Conservation (phyloP, 2,329 filamentous ascomycete genomes). For the Myriosclerotinia duriaeana region DNA sequence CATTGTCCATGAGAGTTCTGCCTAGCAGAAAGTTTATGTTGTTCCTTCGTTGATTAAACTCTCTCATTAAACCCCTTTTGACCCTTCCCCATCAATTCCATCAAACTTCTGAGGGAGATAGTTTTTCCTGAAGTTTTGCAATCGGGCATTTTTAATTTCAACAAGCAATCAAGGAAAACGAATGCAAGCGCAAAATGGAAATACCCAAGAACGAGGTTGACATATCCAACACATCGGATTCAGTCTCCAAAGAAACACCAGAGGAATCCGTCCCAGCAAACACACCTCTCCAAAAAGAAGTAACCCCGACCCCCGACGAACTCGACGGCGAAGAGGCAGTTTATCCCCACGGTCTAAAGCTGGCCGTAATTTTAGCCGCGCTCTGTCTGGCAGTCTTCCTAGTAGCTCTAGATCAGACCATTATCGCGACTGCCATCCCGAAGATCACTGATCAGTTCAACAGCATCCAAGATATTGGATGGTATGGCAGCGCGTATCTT, state of each 20-base stretch:
- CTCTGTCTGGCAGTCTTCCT: slow-evolving; percentile 39
- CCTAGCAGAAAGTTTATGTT: neutral
- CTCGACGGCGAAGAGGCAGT: slow-evolving; percentile 20
- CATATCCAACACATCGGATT: neutral
- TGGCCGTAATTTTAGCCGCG: slow-evolving; percentile 35
- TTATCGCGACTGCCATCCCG: slow-evolving; percentile 44
- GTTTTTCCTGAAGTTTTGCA: neutral
- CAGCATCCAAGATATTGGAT: slow-evolving; percentile 47
- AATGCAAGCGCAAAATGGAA: neutral
- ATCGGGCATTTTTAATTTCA: neutral
- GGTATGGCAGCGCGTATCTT: slow-evolving; percentile 47
- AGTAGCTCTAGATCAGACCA: slow-evolving; percentile 40
- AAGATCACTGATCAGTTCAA: slow-evolving; percentile 45
- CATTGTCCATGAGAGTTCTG: neutral
- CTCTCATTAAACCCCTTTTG: neutral
- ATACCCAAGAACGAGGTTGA: neutral
- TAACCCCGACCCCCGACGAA: neutral
- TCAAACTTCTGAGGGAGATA: neutral
- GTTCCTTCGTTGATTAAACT: neutral
- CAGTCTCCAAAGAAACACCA: neutral
- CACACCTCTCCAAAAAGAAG: slow-evolving; percentile 7
- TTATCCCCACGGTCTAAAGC: slow-evolving; percentile 30
- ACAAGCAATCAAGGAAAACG: neutral
- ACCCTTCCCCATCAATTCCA: neutral
- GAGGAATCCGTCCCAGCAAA: neutral